A percentile compares a stretch with the other conserved stretches of the same genome.
Evolutionary conservation across 345 rosid genomes (phyloP).

Genomic region (Dimocarpus longan): DNA sequence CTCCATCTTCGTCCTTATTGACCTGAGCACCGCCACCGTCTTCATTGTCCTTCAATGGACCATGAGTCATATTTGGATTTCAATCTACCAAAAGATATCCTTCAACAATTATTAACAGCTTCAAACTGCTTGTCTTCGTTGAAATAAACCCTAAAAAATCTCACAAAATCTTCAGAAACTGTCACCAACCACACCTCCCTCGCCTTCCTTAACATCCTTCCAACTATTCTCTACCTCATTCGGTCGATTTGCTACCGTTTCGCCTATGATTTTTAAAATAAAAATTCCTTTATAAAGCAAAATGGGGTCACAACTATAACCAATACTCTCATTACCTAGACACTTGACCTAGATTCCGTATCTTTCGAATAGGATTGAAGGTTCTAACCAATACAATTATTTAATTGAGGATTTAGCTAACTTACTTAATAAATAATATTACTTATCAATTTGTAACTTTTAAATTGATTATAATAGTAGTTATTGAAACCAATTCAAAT

Average conservation of each 20-base stretch:
- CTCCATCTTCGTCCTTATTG: too few relatives aligned
- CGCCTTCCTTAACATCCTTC: slow-evolving; percentile 57
- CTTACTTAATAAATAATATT: too few relatives aligned
- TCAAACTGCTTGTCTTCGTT: slow-evolving; percentile 37
- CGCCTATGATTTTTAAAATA: slow-evolving; percentile 38
- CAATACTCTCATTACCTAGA: slow-evolving; percentile 32
- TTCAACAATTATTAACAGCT: slow-evolving; percentile 42
- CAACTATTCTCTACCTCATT: slow-evolving; percentile 42
- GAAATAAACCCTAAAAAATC: slow-evolving; percentile 52
- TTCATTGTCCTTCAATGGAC: not conserved
- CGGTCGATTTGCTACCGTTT: slow-evolving; percentile 36
- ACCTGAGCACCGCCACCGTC: too few relatives aligned
- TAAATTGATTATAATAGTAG: too few relatives aligned
- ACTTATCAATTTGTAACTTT: too few relatives aligned
- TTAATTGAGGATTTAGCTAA: too few relatives aligned
- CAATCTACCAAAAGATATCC: slow-evolving; percentile 28
- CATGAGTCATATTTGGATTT: not conserved
- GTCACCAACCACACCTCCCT: slow-evolving; percentile 49
- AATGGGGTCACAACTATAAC: slow-evolving; percentile 45
- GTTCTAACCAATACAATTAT: slow-evolving; percentile 47
- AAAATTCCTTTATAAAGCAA: slow-evolving; percentile 47
- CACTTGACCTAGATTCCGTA: slow-evolving; percentile 34
- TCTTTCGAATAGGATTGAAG: slow-evolving; percentile 56
- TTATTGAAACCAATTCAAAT: too few relatives aligned
- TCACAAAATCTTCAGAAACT: slow-evolving; percentile 44